Evolutionary conservation across 345 rosid genomes (phyloP).

Genomic region (Erodium maritimum): DNA sequence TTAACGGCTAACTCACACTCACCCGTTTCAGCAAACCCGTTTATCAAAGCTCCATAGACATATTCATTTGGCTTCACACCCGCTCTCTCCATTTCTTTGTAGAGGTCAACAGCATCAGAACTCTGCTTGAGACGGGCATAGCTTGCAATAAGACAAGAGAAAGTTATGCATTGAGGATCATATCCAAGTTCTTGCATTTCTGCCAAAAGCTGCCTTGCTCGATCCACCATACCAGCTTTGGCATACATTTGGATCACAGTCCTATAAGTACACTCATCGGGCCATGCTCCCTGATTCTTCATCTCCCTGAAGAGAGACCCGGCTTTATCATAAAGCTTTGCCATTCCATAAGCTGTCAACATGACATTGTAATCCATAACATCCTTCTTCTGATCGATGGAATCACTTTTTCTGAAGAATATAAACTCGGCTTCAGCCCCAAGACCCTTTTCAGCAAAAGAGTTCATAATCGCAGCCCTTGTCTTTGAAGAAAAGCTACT

Average conservation of each 20-base stretch:
- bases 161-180: slow-evolving; percentile 52
- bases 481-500: slow-evolving; percentile 41
- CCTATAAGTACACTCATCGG: slow-evolving; percentile 75
- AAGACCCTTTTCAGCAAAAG: slow-evolving; percentile 64
- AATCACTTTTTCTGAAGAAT: slow-evolving; percentile 40
- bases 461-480: slow-evolving; percentile 61
- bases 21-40: slow-evolving; percentile 73
- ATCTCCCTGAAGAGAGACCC: slow-evolving; percentile 57
- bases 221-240: slow-evolving; percentile 57
- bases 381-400: slow-evolving; percentile 37
- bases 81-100: slow-evolving; percentile 38
- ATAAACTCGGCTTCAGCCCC: slow-evolving; percentile 76
- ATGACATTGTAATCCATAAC: slow-evolving; percentile 69
- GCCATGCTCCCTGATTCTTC: slow-evolving; percentile 85
- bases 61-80: slow-evolving; percentile 74
- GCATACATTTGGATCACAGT: slow-evolving; percentile 76
- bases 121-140: slow-evolving; percentile 58
- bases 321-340: slow-evolving; percentile 69
- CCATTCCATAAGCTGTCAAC: slow-evolving; percentile 92
- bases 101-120: slow-evolving; percentile 45
- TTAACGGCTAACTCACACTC: slow-evolving; percentile 55
- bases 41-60: slow-evolving; percentile 68
- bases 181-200: slow-evolving; percentile 65
- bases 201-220: slow-evolving; percentile 48
- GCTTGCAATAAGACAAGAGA: slow-evolving; percentile 59